phyloP scores from a whole-genome alignment of 495 filamentous ascomycete genomes.

The Darksidea phi region DNA sequence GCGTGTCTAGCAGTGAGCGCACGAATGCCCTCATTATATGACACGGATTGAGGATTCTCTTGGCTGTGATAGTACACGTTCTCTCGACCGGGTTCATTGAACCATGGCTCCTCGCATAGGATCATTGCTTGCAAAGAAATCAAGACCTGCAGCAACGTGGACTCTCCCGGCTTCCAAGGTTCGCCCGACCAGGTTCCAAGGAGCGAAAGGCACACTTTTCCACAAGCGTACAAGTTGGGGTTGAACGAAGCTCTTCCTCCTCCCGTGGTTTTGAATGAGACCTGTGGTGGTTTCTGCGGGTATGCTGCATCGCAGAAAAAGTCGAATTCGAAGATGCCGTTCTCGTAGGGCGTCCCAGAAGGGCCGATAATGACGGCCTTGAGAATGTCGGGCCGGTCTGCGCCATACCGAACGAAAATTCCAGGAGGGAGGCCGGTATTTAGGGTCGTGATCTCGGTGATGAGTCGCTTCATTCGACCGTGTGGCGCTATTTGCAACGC shows the following conservation, averaged over 20 bases:
- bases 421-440: conserved; percentile 55
- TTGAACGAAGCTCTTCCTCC: conserved; percentile 54
- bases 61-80: conserved; percentile 24
- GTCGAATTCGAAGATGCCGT: conserved; percentile 63
- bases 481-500: conserved; percentile 10
- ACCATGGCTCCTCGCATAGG: conserved; percentile 56
- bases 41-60: conserved; percentile 45
- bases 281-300: conserved; percentile 51
- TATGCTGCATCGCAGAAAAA: conserved; percentile 51
- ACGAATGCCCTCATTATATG: conserved; percentile 44
- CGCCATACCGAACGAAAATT: conserved; percentile 58
- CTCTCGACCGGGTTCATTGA: conserved; percentile 58
- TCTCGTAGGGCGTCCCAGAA: conserved; percentile 58
- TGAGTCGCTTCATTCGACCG: conserved; percentile 52
- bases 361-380: conserved; percentile 61
- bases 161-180: conserved; percentile 53
- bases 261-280: conserved; percentile 52
- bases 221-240: conserved; percentile 59
- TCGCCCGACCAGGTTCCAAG: conserved; percentile 59
- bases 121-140: conserved; percentile 64
- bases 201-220: conserved; percentile 60
- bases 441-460: conserved; percentile 54
- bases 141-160: conserved; percentile 60
- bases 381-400: conserved; percentile 55
- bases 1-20: conserved; percentile 48